These are phyloP conservation scores for Globisporangium echinulatum DNA, from an alignment of 352 stramenopile species.

Conservation along the genomic window DNA sequence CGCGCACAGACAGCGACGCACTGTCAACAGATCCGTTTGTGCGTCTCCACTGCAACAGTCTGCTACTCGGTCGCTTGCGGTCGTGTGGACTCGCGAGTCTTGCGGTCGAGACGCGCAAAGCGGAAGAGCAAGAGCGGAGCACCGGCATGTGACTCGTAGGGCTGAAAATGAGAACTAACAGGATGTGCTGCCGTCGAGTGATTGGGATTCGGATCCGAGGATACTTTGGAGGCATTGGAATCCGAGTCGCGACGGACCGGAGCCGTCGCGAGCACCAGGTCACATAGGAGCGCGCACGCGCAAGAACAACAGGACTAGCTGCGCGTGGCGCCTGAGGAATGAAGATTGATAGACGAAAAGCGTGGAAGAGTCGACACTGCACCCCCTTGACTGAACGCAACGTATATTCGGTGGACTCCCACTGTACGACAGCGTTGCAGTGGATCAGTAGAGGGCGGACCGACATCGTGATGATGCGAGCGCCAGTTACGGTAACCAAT, in stretches of 20 bases:
- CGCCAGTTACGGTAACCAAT: not conserved
- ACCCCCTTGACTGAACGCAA: too few relatives aligned
- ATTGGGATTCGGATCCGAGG: too few relatives aligned
- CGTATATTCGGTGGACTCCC: not conserved
- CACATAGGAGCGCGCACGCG: too few relatives aligned
- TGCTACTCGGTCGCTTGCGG: not conserved
- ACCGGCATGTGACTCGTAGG: not conserved
- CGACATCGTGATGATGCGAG: constrained; percentile 15
- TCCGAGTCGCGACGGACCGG: too few relatives aligned
- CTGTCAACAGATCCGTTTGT: not conserved
- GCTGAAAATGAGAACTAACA: not conserved
- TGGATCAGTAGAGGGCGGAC: not conserved
- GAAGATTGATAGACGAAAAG: not conserved
- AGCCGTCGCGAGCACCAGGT: too few relatives aligned
- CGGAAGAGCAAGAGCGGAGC: not conserved
- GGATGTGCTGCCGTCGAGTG: too few relatives aligned
- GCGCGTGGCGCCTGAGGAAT: not conserved
- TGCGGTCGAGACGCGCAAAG: not conserved
- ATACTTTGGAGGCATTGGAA: too few relatives aligned
- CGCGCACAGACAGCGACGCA: not conserved
- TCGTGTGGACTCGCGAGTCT: not conserved
- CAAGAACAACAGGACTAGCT: too few relatives aligned
- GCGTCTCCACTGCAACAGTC: not conserved
- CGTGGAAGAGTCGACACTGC: constrained; percentile 1
- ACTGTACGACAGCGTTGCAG: not conserved